These are phyloP conservation scores for Penicillium sp. DNA, from an alignment of 2,329 filamentous ascomycete species.

Conservation along the genomic window DNA sequence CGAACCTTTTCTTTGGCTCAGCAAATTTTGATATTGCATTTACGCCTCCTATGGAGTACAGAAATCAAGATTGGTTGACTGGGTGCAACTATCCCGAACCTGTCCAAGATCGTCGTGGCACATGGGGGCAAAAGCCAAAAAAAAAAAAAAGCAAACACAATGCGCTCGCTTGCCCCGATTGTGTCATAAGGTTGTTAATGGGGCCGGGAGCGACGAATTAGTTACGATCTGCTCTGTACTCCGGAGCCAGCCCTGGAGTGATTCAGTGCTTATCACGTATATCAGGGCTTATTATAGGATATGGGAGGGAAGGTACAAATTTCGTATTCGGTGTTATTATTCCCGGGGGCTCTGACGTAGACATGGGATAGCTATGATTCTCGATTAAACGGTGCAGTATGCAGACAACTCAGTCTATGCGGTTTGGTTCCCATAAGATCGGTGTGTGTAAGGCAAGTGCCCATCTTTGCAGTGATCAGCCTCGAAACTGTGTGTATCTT, in stretches of 20 bases:
- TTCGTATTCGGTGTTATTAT: neutral
- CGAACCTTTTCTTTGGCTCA: neutral
- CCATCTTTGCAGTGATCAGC: slow-evolving; percentile 11
- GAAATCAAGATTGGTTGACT: neutral
- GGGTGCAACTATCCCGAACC: neutral
- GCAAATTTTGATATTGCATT: neutral
- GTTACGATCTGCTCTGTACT: neutral
- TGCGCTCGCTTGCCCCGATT: neutral
- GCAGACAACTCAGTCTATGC: neutral
- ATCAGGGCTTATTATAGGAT: neutral
- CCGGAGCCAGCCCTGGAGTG: neutral
- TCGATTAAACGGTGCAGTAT: neutral
- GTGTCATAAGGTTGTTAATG: slow-evolving; percentile 1
- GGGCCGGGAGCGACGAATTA: neutral
- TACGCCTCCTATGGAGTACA: neutral
- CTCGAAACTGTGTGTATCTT: neutral
- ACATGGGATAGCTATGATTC: neutral
- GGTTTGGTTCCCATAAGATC: neutral
- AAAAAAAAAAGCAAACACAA: slow-evolving; percentile 5
- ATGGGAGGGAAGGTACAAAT: neutral
- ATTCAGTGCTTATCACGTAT: neutral
- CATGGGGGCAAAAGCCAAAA: slow-evolving; percentile 1
- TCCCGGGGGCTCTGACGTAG: neutral
- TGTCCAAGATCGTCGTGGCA: slow-evolving; percentile 3
- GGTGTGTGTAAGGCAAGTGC: neutral